A percentile compares a stretch with the other conserved stretches of the same genome.
These are phyloP conservation scores for Pseudocercospora fuligena DNA, from an alignment of 2,329 filamentous ascomycete species.

Conservation along the genomic window DNA sequence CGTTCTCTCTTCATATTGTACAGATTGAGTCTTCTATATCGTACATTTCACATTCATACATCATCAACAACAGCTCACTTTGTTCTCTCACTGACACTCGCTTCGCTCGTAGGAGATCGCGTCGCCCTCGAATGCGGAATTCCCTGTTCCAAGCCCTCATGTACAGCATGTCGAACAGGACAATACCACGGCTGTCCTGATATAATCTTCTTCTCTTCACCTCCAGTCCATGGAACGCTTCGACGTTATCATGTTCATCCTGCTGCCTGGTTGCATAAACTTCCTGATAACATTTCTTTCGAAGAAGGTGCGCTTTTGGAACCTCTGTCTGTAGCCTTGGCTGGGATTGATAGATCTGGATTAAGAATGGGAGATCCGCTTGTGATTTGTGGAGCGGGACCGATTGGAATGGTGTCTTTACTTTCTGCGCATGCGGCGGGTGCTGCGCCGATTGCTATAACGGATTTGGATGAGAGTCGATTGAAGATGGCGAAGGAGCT, in stretches of 20 bases:
- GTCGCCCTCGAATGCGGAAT: conserved; percentile 43
- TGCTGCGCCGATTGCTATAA: conserved; percentile 50
- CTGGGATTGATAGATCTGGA: conserved; percentile 45
- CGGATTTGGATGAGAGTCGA: conserved; percentile 49
- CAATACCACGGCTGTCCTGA: conserved; percentile 38
- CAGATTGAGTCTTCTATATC: not conserved
- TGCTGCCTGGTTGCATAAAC: conserved; percentile 39
- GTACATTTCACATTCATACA: not conserved
- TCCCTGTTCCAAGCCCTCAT: conserved; percentile 38
- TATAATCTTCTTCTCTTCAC: conserved; percentile 40
- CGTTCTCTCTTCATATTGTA: not conserved
- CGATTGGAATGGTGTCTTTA: conserved; percentile 47
- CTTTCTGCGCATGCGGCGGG: conserved; percentile 52
- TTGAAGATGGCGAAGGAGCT: conserved; percentile 45
- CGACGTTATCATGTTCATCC: conserved; percentile 40
- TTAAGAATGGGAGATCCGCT: conserved; percentile 46
- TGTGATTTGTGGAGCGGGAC: conserved; percentile 44
- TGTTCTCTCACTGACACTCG: no score
- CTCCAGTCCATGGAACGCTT: conserved; percentile 39
- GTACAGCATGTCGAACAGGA: conserved; percentile 37
- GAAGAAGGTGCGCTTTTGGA: conserved; percentile 55
- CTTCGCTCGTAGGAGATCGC: conserved; percentile 37
- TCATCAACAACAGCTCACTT: no score
- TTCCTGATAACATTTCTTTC: conserved; percentile 47
- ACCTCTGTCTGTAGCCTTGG: conserved; percentile 49